Evolutionary conservation across 176 grass and related monocot genomes (phyloP), one percentile per base, ranked within the genome.

Genomic region (Aegilops longissima): DNA sequence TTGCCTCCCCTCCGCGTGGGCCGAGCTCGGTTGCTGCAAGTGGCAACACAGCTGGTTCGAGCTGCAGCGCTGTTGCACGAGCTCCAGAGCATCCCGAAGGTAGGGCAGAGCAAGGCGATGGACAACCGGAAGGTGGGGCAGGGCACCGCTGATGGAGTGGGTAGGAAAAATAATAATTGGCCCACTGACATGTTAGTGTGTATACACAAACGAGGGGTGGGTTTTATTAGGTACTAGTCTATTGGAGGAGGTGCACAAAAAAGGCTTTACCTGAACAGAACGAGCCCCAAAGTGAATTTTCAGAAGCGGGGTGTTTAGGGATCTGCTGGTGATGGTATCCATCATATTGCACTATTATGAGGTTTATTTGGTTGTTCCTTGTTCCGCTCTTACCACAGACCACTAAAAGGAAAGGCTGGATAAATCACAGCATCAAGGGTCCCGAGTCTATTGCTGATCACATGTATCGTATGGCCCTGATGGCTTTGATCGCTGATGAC

Each of bases 401-500:
- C 30, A 98, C 97, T 31, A 96, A 98, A 91, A 96, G 97, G 78
- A 92, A 94, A 86, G 97, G 97, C 17, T 98, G 97, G 97, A 88
- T 98, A 80, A 95, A 93, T 42, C 97, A 95, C 65, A 93, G 93
- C 70, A 91, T 98, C 34, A 92, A 91, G 39, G 94, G 94, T 14
- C 90, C 97, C 2, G 97, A 98, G 87, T 98, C 97, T 29, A 95
- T 98, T 92, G 93, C 92, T 54, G 97, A 98, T 82, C 97, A 98
- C 92, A 98, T 98, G 97, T 98, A 98, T 63, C 86, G 92, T 8
- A 98, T 98, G 97, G 86, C 94, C 23, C 54, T 98, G n/a, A 98
- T 94, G 97, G 88, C 92, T 84, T 86, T 98, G 78, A 92, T 96
- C 23, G 90, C 92, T 20, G 81, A 81, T 61, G 94, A 96, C 49